Percentiles rank a stretch among this genome's conserved stretches.
phyloP scores from a whole-genome alignment of 2,329 filamentous ascomycete species.

The Penicillium sp. region DNA sequence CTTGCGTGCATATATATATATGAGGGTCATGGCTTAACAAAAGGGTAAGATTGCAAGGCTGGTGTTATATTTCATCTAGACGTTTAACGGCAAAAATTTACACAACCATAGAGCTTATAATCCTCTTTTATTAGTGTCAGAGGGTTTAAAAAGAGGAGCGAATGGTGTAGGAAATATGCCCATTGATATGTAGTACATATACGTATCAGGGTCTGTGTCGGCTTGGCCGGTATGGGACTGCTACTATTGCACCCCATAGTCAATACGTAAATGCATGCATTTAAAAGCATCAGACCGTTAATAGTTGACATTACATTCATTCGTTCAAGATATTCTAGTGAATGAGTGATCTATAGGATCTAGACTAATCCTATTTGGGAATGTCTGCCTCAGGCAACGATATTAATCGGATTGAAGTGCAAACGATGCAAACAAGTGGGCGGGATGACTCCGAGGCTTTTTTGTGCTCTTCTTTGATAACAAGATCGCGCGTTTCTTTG shows the following conservation, averaged over 20 bases:
- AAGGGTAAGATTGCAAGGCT: too few species aligned
- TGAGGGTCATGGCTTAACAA: too few species aligned
- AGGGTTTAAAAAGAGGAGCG: too few species aligned
- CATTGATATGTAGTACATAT: too few species aligned
- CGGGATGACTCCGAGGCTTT: conserved; percentile 32
- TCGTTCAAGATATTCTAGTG: not conserved
- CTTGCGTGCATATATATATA: too few species aligned
- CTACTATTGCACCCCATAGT: not conserved
- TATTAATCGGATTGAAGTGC: not conserved
- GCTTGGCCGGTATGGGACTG: not conserved
- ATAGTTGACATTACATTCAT: not conserved
- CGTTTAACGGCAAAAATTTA: too few species aligned
- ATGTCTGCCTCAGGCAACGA: not conserved
- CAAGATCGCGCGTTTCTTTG: conserved; percentile 5
- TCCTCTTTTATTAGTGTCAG: too few species aligned
- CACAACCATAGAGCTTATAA: too few species aligned
- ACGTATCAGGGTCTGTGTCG: not conserved
- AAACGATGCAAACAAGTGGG: conserved; percentile 28
- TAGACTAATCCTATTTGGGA: not conserved
- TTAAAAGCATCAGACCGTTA: not conserved
- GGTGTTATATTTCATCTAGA: too few species aligned
- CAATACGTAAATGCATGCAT: not conserved
- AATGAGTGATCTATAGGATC: not conserved
- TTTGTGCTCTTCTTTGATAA: conserved; percentile 28
- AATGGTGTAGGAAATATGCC: too few species aligned